Conservation (phyloP, 352 stramenopile genomes). For the Phytophthora colocasiae region DNA sequence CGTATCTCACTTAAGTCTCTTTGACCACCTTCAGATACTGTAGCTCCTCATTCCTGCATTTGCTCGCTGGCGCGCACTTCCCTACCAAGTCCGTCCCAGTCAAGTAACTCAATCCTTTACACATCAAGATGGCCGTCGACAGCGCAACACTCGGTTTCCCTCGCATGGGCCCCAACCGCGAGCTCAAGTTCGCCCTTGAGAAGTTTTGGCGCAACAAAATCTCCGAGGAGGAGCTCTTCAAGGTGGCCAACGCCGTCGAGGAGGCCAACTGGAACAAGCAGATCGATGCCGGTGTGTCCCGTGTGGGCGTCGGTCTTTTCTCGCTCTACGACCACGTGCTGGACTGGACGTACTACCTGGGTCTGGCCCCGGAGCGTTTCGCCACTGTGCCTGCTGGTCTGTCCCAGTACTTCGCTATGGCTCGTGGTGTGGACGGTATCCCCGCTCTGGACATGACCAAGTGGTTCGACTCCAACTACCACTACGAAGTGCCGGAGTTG, state of each 20-base stretch:
- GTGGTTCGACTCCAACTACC: slow-evolving; percentile 96
- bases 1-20: background rate
- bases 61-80: slow-evolving; percentile 54
- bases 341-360: slow-evolving; percentile 88
- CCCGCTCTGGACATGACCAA: slow-evolving; percentile 94
- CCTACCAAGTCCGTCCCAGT: slow-evolving; percentile 29
- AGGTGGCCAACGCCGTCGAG: slow-evolving; percentile 79
- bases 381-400: slow-evolving; percentile 62
- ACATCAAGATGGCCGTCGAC: slow-evolving; percentile 60
- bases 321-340: slow-evolving; percentile 94
- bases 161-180: slow-evolving; percentile 92
- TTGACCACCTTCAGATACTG: background rate
- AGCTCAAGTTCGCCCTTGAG: slow-evolving; percentile 95
- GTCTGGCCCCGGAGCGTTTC: slow-evolving; percentile 82
- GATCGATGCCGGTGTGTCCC: slow-evolving; percentile 72
- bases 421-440: slow-evolving; percentile 89
- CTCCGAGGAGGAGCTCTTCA: slow-evolving; percentile 80
- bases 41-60: slow-evolving; percentile 66
- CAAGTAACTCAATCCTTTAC: slow-evolving; percentile 19
- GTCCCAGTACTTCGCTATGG: slow-evolving; percentile 92
- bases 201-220: slow-evolving; percentile 93
- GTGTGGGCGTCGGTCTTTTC: slow-evolving; percentile 89
- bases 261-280: slow-evolving; percentile 90
- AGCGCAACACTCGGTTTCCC: slow-evolving; percentile 90
- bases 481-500: slow-evolving; percentile 95